Conservation (phyloP, 148 eudicot genomes). For the Fagopyrum homotropicum region DNA sequence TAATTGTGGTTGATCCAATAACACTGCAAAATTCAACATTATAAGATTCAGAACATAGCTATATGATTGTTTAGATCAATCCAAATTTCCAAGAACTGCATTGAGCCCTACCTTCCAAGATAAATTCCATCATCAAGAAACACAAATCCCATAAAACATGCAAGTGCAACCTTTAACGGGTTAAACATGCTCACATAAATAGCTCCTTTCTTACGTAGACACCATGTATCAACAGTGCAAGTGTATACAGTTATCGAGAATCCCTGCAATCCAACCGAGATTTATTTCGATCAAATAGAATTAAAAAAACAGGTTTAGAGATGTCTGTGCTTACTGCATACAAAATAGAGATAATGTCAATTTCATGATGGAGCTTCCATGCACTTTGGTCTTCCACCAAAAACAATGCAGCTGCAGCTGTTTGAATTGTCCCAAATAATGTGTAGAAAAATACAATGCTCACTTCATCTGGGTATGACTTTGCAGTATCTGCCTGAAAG, state of each 20-base stretch:
- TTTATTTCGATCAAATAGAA: background rate
- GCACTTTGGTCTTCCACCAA: background rate
- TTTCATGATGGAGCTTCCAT: background rate
- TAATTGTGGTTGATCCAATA: background rate
- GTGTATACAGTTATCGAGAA: background rate
- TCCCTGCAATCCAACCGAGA: background rate
- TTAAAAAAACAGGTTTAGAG: background rate
- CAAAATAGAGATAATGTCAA: background rate
- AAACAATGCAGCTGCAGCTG: background rate
- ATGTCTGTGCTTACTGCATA: background rate
- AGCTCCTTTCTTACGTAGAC: constrained; percentile 1
- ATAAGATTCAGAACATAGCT: background rate
- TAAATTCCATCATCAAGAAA: background rate
- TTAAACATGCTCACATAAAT: background rate
- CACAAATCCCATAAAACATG: background rate
- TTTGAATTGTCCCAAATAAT: background rate
- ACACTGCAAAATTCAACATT: background rate
- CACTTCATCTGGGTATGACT: background rate
- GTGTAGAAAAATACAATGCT: background rate
- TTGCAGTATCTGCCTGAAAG: background rate
- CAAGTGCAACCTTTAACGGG: background rate
- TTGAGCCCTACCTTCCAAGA: background rate
- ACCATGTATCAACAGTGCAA: background rate
- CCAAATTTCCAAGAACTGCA: background rate
- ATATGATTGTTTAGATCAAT: background rate